Base-by-base conservation (phyloP, 208 protist species). In the Blechomonas ayalai region DNA sequence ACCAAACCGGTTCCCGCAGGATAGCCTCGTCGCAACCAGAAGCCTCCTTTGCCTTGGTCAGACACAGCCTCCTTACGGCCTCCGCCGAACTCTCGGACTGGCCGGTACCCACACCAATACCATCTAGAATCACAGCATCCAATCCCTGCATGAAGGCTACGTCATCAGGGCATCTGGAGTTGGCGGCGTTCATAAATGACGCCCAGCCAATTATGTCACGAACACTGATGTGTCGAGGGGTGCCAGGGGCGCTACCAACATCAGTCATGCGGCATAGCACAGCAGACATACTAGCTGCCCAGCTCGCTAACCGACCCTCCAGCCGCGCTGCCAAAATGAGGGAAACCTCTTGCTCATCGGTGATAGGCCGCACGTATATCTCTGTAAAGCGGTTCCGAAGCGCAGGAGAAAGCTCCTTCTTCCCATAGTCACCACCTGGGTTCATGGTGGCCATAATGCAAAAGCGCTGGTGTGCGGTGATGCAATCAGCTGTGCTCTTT, bases 361-460 rank as follows among this genome's bases (percentile, higher is more conserved):
- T 90, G 18, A 92, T 90, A 16, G 80, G 62, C 7, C 96, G 90
- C 3, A 99, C 97, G 87, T 98, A 99, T 19, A 99, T 95, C 64
- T 99, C 98, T 0, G 98, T 99, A 57, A 99, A 99, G 53, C 99
- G 80, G 57, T 99, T 99, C 43, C 98, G 76, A 22, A 99, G 80
- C 34, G 98, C 98, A 12, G 98, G 98, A 7, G 97, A 99, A 6
- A 99, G 73, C 73, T 99, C 98, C 69, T 98, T 98, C 73, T 99
- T 99, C 35, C 99, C 99, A 92, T 99, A 99, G 67, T 99, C 99
- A 19, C 98, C 99, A 35, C 98, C 97, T 6, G 99, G 99, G 71
- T 99, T 99, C 99, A 99, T 99, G 6, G 99, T 99, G 15, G 98
- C 98, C 50, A 99, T 49, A 10, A 99, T 79, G 36, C 90, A 66